Evolutionary conservation across 257 asterid species (phyloP).

Genomic region (Gentiana dahurica): DNA sequence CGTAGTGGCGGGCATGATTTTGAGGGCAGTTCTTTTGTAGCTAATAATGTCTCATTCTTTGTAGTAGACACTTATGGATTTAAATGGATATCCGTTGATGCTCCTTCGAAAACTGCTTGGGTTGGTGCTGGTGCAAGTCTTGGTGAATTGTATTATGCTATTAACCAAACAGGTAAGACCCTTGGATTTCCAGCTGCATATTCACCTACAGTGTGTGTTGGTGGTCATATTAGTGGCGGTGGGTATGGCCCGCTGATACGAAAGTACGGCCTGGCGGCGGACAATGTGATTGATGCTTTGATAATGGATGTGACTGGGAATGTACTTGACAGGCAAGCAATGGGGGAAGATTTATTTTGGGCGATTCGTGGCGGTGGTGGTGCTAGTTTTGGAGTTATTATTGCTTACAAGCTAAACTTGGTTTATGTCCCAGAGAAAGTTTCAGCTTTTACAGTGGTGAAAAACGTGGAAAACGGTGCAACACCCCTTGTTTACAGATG

Average conservation of each 20-base stretch:
- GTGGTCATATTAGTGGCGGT: slow-evolving; percentile 6
- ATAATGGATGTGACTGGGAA: slow-evolving; percentile 1
- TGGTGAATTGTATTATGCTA: slow-evolving; percentile 3
- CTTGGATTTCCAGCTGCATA: not conserved
- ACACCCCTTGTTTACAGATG: slow-evolving; percentile 1
- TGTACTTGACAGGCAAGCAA: not conserved
- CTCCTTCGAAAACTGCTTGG: not conserved
- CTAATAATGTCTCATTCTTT: not conserved
- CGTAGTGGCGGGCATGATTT: slow-evolving; percentile 7
- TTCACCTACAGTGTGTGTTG: not conserved
- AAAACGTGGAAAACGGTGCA: not conserved
- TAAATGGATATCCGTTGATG: not conserved
- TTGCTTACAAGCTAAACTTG: slow-evolving; percentile 10
- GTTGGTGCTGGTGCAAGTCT: slow-evolving; percentile 1
- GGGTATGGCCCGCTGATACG: slow-evolving; percentile 4
- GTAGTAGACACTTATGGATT: not conserved
- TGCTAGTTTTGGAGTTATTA: slow-evolving; percentile 12
- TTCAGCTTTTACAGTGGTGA: slow-evolving; percentile 3
- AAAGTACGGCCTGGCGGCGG: slow-evolving; percentile 2
- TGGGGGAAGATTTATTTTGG: slow-evolving; percentile 30
- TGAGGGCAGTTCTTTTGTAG: slow-evolving; percentile 2
- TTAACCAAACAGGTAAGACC: not conserved
- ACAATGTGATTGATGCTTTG: slow-evolving; percentile 1
- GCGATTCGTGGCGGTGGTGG: slow-evolving; percentile 17
- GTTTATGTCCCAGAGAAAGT: slow-evolving; percentile 5